Base-by-base conservation (phyloP, 1,139 yeast species). In the Taphrina deformans region DNA sequence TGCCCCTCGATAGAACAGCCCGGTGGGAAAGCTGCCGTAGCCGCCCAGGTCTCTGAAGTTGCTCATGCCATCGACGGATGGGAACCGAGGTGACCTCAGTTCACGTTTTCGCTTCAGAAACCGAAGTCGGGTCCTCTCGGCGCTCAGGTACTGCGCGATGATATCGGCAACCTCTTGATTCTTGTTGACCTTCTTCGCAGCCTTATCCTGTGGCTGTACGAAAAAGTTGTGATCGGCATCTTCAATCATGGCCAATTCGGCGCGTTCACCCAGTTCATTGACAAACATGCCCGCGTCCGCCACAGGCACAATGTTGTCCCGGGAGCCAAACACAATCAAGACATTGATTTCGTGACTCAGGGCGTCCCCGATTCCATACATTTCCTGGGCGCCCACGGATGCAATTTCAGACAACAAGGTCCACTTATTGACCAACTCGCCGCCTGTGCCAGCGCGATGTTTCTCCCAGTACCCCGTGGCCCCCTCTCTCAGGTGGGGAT, bases 11-110 rank as follows among this genome's bases (percentile, higher is more conserved):
- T 77, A 90, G 24, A 86, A 73, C 3, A 81, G 66, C 7, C 85
- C 83, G 0, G 86, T 82, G 67, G 82, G 82, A 2, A 89, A 86
- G 2, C 58, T 61, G 21, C 38, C 33, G 18, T 45, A 89, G 2
- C 96, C 96, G 0, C 96, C 97, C 66, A 86, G 74, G 72, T 89
- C 96, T 69, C 97, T 80, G 71, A 89, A 86, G 72, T 90, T 89
- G 62, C 80, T 75, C 12, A 88, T 83, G 0, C 95, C 93, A 41
- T 85, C 89, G 50, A 87, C 80, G 0, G 74, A 67, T 3, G 29
- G 29, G 87, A 89, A 86, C 2, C 83, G 74, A 21, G 77, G 73
- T 24, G 73, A 73, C 0, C 82, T 81, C 10, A 85, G 77, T 23
- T 71, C 73, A 26, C 71, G 67, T 46, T 79, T 77, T 1, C 75